phyloP scores from a whole-genome alignment of 2,329 filamentous ascomycete genomes.

The Claviceps citrina region DNA sequence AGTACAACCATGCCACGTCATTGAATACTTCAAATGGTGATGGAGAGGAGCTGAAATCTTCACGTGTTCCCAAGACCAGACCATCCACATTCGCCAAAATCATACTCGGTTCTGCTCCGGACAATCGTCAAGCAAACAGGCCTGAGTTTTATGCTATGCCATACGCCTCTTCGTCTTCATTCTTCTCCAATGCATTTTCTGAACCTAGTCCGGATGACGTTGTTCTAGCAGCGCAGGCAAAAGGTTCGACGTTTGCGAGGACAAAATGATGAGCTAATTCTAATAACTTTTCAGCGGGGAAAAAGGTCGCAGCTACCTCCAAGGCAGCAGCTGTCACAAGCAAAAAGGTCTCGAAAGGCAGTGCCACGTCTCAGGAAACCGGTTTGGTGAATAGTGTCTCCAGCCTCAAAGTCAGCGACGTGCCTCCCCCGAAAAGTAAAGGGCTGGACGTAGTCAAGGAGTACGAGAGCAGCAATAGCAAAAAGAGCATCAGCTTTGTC shows the following conservation, averaged over 20 bases:
- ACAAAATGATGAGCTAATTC: slow-evolving; percentile 35
- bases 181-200: slow-evolving; percentile 51
- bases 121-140: slow-evolving; percentile 13
- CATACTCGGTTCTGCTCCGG: slow-evolving; percentile 31
- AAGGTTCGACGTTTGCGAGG: slow-evolving; percentile 56
- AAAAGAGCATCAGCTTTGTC: slow-evolving; percentile 77
- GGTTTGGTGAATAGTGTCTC: slow-evolving; percentile 18
- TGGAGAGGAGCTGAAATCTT: not conserved
- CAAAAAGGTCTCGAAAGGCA: slow-evolving; percentile 26
- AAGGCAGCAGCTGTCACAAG: slow-evolving; percentile 16
- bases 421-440: slow-evolving; percentile 50
- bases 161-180: slow-evolving; percentile 33
- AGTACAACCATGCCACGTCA: not conserved
- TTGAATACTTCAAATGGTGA: not conserved
- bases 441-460: slow-evolving; percentile 75
- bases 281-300: slow-evolving; percentile 39
- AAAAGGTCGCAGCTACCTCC: slow-evolving; percentile 27
- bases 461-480: slow-evolving; percentile 57
- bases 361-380: slow-evolving; percentile 11
- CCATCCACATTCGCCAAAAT: slow-evolving; percentile 44
- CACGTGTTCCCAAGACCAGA: slow-evolving; percentile 11
- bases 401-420: slow-evolving; percentile 30
- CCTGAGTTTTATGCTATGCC: slow-evolving; percentile 28
- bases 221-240: slow-evolving; percentile 72
- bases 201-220: slow-evolving; percentile 84